Evolutionary conservation across 1,284 basidiomycete species (phyloP), one percentile per base, ranked within the genome.

Genomic region (Psilocybe mexicana): DNA sequence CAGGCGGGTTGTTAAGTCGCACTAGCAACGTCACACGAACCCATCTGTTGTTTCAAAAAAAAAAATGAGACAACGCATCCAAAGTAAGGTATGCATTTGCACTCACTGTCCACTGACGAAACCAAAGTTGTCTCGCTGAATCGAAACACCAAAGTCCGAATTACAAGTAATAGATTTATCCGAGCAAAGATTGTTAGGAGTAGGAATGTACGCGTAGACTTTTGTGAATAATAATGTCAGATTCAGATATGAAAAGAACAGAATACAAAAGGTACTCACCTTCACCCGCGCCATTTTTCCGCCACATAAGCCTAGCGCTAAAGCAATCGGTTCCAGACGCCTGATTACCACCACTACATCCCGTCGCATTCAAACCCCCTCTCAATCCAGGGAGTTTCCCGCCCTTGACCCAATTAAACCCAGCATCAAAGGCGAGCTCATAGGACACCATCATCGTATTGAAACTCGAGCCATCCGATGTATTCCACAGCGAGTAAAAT

Each of bases 271-370:
- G 30, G 8, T 33, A 67, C 85, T 74, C 46, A 92, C 82, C 79
- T 77, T 91, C 88, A 6, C 87, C 88, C 1, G 70, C 72, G 1
- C 85, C 88, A 44, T 73, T 73, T 38, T 70, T 68, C 61, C 89
- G 78, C 88, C 88, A 91, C 89, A 91, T 91, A 49, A 90, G 60
- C 36, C 89, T 74, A 8, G 83, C 79, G 64, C 84, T 89, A 69
- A 90, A 90, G 65, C 88, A 91, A 53, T 81, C 78, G 35, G 72
- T 65, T 25, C 88, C 88, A 46, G 77, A 75, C 1, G 79, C 70
- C 57, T 87, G 66, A 56, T 83, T 80, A 11, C 89, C 88, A 28
- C 87, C 88, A 52, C 83, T 85, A 69, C 88, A 90, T 65, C 80
- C 77, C 66, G 83, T 72, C 2, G 78, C 74, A 51, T 79, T 78